These are phyloP conservation scores for Castanospermum australe DNA, from an alignment of 306 rosid genomes.

Conservation along the genomic window DNA sequence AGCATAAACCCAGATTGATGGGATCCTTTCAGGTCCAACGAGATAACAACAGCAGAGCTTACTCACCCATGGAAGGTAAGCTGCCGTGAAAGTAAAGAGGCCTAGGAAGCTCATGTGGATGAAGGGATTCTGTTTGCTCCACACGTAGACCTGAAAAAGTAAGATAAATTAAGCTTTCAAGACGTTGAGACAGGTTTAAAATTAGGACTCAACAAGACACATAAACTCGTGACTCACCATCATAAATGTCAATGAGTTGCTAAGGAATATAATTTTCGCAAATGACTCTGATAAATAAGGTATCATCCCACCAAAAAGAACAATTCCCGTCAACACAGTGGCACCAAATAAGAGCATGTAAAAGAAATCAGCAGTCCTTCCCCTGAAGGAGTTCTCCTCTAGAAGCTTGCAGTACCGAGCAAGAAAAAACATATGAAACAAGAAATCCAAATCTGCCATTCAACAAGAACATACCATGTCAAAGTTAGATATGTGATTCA, in stretches of 20 bases:
- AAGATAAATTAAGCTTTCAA: constrained; percentile 1
- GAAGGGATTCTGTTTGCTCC: constrained; percentile 99
- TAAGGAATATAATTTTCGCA: constrained; percentile 87
- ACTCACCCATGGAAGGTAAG: constrained; percentile 98
- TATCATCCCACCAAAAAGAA: constrained; percentile 64
- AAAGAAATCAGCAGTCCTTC: constrained; percentile 87
- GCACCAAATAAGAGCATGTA: constrained; percentile 75
- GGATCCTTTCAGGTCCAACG: background rate
- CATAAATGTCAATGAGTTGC: constrained; percentile 96
- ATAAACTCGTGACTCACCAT: constrained; percentile 54
- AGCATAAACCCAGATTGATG: background rate
- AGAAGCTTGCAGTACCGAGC: constrained; percentile 83
- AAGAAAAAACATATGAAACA: constrained; percentile 92
- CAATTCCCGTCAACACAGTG: constrained; percentile 60
- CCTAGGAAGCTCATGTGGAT: constrained; percentile 97
- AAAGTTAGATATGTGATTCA: constrained; percentile 10
- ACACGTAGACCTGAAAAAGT: constrained; percentile 86
- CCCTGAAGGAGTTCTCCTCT: constrained; percentile 80
- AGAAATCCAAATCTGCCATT: constrained; percentile 85
- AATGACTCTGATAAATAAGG: constrained; percentile 76
- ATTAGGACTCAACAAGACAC: background rate
- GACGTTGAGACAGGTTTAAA: background rate
- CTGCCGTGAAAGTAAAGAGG: constrained; percentile 91
- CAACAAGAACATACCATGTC: constrained; percentile 30
- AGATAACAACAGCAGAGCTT: background rate